Evolutionary conservation across 495 filamentous ascomycete species (phyloP).

Genomic region (Jackrogersella multiformis): DNA sequence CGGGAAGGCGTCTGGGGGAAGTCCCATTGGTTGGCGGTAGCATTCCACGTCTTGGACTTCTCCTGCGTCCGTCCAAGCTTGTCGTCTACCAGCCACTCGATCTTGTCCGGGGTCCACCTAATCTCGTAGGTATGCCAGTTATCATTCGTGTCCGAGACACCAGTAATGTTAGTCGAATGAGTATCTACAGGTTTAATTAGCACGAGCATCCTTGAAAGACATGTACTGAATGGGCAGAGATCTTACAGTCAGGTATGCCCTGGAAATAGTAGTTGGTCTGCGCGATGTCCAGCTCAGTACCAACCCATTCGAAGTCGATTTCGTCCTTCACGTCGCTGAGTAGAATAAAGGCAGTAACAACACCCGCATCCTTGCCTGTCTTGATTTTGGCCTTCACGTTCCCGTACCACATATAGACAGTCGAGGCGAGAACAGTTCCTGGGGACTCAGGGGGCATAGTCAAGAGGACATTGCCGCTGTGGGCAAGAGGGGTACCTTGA

Average conservation of each 20-base stretch:
- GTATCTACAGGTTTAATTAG: constrained; percentile 63
- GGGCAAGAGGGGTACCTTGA: constrained; percentile 74
- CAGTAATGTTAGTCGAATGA: constrained; percentile 74
- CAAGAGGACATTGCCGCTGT: constrained; percentile 72
- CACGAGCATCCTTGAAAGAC: neutral
- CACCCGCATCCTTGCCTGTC: constrained; percentile 83
- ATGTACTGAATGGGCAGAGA: neutral
- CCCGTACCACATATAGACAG: constrained; percentile 96
- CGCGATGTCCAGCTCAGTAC: constrained; percentile 75
- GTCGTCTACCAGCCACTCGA: constrained; percentile 89
- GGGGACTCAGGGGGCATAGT: constrained; percentile 85
- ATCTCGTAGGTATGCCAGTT: constrained; percentile 92
- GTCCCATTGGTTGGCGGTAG: constrained; percentile 79
- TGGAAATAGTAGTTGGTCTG: constrained; percentile 99
- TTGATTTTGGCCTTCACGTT: constrained; percentile 87
- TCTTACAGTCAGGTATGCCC: constrained; percentile 90
- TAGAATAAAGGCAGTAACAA: constrained; percentile 95
- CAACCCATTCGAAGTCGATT: constrained; percentile 96
- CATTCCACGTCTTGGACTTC: constrained; percentile 83
- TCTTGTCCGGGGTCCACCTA: constrained; percentile 85
- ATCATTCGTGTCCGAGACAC: constrained; percentile 73
- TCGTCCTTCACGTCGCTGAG: constrained; percentile 96
- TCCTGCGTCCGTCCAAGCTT: constrained; percentile 75
- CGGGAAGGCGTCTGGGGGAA: constrained; percentile 95
- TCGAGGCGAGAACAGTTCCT: constrained; percentile 88